Base-by-base conservation (phyloP, 2,329 filamentous ascomycete species). In the Coniochaeta sp. region DNA sequence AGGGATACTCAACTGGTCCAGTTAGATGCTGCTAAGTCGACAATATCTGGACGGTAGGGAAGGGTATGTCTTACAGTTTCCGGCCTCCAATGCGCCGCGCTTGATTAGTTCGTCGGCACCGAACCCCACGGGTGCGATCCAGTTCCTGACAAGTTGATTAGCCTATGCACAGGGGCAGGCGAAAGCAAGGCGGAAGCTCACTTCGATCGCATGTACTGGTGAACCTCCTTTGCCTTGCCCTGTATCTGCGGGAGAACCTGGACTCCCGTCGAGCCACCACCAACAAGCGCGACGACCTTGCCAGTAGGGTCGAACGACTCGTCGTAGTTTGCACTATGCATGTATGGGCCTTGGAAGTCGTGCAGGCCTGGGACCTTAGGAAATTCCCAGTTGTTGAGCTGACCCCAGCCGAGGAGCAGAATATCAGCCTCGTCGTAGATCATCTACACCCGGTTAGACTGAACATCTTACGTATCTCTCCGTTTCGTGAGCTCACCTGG, bases 341-440 rank as follows among this genome's bases (percentile, higher is more conserved):
- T 32, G 16, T 42, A 20, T 6, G 33, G 33, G 7, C 49, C 49
- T 38, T 51, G 22, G 38, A 51, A 51, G 8, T 22, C 24, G 30
- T 45, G 38, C 3, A 51, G 5, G 3, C 49, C 49, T 12, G 33
- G 32, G 26, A 51, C 28, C 13, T 47, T 22, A 3, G 49, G 49
- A 13, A 40, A 51, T 16, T 27, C 26, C 49, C 49, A 51, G 26
- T 51, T 51, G 49, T 51, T 51, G 6, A 51, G 49, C 27, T 46
- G 45, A 4, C 49, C 49, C 10, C 13, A n/a, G 6, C 35, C 49
- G 8, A 40, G 27, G 33, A 51, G 45, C 9, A 51, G 18, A 9
- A 51, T 24, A 7, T 51, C 49, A 13, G 49, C 35, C 20, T 45
- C 33, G 20, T 49, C 47, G 13, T 49, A 14, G 18, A 49, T 49